A percentile compares a stretch with the other conserved stretches of the same genome.
Conservation (phyloP, 2,329 filamentous ascomycete genomes). For the Ceratocystis papillata region DNA sequence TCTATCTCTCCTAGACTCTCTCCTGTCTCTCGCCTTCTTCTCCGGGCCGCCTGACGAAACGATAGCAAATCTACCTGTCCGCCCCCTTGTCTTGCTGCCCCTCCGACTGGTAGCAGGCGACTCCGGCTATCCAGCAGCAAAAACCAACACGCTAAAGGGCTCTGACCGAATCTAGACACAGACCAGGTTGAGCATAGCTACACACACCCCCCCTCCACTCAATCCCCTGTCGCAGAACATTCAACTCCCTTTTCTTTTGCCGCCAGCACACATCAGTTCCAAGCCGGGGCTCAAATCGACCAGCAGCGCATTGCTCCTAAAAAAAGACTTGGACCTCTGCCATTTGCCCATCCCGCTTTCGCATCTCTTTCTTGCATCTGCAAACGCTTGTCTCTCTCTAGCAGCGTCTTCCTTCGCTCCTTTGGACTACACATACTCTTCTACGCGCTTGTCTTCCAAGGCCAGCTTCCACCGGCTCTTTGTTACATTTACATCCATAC, state of each 20-base stretch:
- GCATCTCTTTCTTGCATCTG: conserved; percentile 8
- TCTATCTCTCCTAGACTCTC: neutral
- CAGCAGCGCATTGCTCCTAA: conserved; percentile 7
- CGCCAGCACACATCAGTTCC: neutral
- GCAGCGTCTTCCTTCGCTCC: conserved; percentile 8
- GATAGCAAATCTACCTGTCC: neutral
- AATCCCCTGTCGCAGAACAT: conserved; percentile 1
- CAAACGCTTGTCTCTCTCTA: conserved; percentile 14
- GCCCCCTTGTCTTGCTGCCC: neutral
- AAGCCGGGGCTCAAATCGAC: neutral
- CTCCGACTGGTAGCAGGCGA: neutral
- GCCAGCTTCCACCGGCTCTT: conserved; percentile 7
- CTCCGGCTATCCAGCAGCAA: neutral
- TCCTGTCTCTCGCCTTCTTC: neutral
- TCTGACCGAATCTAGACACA: too few species aligned
- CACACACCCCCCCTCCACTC: neutral
- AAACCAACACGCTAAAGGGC: neutral
- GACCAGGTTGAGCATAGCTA: neutral
- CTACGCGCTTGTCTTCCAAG: conserved; percentile 17
- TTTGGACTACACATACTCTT: conserved; percentile 12
- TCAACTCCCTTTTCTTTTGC: neutral
- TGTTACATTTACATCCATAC: conserved; percentile 15
- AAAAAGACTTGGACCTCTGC: conserved; percentile 6
- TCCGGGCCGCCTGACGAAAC: neutral
- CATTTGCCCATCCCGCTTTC: neutral